Evolutionary conservation across 768 basidiomycete genomes (phyloP).

Genomic region (Aureoboletus auriporus): DNA sequence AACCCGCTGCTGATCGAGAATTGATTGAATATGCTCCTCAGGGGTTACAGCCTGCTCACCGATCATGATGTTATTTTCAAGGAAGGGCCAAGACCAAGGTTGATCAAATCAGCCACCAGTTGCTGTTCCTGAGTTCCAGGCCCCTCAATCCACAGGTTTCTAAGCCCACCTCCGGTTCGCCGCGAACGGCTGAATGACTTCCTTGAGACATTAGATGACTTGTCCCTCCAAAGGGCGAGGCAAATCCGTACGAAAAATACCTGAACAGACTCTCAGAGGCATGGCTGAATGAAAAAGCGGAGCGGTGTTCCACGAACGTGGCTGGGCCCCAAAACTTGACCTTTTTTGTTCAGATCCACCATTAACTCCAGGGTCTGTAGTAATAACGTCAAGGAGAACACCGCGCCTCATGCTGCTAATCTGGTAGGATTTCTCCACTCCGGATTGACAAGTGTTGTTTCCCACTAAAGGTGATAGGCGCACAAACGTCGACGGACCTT

Average conservation of each 20-base stretch:
- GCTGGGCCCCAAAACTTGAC: background rate
- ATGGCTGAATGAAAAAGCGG: too few relatives aligned
- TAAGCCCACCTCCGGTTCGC: background rate
- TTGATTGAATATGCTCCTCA: slow-evolving; percentile 2
- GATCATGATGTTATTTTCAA: background rate
- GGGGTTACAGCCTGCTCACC: background rate
- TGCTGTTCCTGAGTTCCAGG: background rate
- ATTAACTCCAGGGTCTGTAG: background rate
- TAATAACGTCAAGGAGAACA: background rate
- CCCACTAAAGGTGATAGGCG: slow-evolving; percentile 1
- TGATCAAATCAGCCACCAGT: background rate
- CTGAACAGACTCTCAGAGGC: background rate
- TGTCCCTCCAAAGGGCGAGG: background rate
- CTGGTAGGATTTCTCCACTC: background rate
- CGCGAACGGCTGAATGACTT: background rate
- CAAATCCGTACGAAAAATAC: background rate
- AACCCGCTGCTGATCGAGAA: background rate
- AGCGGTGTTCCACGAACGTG: background rate
- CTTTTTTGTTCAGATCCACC: background rate
- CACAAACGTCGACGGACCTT: background rate
- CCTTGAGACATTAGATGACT: background rate
- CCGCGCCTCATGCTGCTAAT: slow-evolving; percentile 1
- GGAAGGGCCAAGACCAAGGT: background rate
- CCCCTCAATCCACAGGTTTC: background rate
- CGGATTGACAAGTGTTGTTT: background rate